phyloP scores from a whole-genome alignment of 2,329 filamentous ascomycete species.

The Diaporthe vexans region DNA sequence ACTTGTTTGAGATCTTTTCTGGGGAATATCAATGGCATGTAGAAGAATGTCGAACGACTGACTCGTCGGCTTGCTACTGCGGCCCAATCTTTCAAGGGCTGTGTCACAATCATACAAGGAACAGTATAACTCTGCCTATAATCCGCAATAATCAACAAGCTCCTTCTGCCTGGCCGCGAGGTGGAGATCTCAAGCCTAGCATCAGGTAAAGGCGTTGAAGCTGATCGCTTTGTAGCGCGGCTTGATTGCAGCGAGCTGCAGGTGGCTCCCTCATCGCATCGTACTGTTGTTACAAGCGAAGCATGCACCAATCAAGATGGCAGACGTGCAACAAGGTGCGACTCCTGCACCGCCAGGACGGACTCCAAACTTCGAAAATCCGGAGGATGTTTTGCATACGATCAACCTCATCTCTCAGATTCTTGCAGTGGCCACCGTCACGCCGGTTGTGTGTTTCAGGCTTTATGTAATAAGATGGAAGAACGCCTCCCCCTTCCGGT shows the following conservation, averaged over 20 bases:
- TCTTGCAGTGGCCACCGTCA: conserved; percentile 21
- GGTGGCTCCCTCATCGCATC: not conserved
- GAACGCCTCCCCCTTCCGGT: not conserved
- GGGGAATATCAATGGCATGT: conserved; percentile 5
- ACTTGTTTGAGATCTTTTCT: not conserved
- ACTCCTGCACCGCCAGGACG: conserved; percentile 34
- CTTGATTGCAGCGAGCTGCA: not conserved
- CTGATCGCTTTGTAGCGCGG: not conserved
- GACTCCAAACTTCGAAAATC: conserved; percentile 21
- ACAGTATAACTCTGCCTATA: not conserved
- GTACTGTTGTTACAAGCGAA: not conserved
- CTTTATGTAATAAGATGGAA: conserved; percentile 26
- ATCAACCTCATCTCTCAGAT: conserved; percentile 36
- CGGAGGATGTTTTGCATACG: conserved; percentile 36
- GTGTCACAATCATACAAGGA: not conserved
- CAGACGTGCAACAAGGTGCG: conserved; percentile 23
- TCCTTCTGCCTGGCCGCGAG: not conserved
- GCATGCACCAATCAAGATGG: conserved; percentile 12
- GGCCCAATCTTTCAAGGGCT: conserved; percentile 2
- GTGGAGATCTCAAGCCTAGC: not conserved
- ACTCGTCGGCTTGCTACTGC: conserved; percentile 15
- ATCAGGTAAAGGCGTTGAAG: not conserved
- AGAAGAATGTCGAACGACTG: not conserved
- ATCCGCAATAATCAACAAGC: not conserved
- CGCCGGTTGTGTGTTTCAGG: conserved; percentile 30